Conservation (phyloP, 2,329 filamentous ascomycete genomes). For the Samsoniella hepiali region DNA sequence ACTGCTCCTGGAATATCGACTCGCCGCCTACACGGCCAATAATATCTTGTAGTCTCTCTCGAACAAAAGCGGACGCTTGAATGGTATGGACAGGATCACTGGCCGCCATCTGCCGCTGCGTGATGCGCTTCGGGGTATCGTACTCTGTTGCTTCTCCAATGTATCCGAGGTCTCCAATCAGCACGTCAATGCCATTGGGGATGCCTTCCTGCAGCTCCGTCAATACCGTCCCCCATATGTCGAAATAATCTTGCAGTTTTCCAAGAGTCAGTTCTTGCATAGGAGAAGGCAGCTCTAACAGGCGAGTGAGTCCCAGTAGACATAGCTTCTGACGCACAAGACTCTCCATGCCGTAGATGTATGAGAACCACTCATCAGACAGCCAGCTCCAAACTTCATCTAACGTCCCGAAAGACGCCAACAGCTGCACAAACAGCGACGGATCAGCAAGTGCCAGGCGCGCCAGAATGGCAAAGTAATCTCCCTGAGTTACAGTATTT, state of each 20-base stretch:
- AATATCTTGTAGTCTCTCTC: slow-evolving; percentile 56
- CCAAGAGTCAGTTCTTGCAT: slow-evolving; percentile 56
- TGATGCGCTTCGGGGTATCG: slow-evolving; percentile 53
- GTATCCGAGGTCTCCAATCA: slow-evolving; percentile 42
- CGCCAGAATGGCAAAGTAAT: slow-evolving; percentile 81
- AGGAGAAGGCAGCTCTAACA: slow-evolving; percentile 61
- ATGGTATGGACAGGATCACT: slow-evolving; percentile 67
- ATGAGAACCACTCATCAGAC: slow-evolving; percentile 62
- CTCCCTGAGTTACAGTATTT: slow-evolving; percentile 72
- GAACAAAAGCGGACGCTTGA: slow-evolving; percentile 61
- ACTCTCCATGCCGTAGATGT: slow-evolving; percentile 66
- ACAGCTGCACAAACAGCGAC: slow-evolving; percentile 58
- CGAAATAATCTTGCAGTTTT: slow-evolving; percentile 69
- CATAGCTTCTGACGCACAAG: slow-evolving; percentile 67
- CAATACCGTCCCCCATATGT: slow-evolving; percentile 71
- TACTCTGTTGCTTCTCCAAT: slow-evolving; percentile 45
- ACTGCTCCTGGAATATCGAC: slow-evolving; percentile 63
- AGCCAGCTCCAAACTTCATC: slow-evolving; percentile 59
- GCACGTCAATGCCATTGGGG: slow-evolving; percentile 48
- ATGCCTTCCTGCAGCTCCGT: slow-evolving; percentile 61
- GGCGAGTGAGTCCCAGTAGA: slow-evolving; percentile 66
- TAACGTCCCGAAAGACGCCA: slow-evolving; percentile 45
- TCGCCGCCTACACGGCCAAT: slow-evolving; percentile 62
- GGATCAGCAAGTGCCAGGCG: slow-evolving; percentile 75
- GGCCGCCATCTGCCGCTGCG: slow-evolving; percentile 50